phyloP scores from a whole-genome alignment of 768 basidiomycete species.

The Saitozyma podzolica region DNA sequence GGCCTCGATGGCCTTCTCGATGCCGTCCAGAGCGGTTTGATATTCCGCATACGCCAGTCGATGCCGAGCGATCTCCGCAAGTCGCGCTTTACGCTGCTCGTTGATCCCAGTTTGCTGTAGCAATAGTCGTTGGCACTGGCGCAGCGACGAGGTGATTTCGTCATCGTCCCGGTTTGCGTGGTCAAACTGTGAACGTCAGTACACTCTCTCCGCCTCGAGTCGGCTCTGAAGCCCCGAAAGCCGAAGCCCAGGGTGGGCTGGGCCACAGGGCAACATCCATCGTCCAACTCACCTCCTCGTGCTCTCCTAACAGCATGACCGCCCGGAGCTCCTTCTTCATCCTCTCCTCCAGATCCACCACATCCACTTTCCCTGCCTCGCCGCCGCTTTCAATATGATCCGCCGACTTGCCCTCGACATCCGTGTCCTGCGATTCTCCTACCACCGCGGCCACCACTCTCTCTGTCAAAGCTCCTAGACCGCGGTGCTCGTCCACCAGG shows the following conservation, averaged over 20 bases:
- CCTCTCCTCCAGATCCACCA: conserved; percentile 54
- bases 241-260: background rate
- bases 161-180: conserved; percentile 66
- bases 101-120: conserved; percentile 75
- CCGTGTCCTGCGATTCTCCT: conserved; percentile 15
- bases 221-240: background rate
- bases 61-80: conserved; percentile 75
- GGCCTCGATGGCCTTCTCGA: conserved; percentile 78
- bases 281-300: conserved; percentile 63
- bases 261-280: too few species aligned
- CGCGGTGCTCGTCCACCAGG: conserved; percentile 69
- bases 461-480: conserved; percentile 85
- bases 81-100: conserved; percentile 73
- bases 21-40: conserved; percentile 73
- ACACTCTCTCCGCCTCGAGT: background rate
- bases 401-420: conserved; percentile 44
- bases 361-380: conserved; percentile 70
- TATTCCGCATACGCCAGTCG: conserved; percentile 91
- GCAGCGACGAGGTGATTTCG: conserved; percentile 84
- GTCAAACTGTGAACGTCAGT: conserved; percentile 43
- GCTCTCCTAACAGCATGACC: conserved; percentile 54
- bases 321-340: conserved; percentile 54
- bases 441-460: conserved; percentile 55
- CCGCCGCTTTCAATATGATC: conserved; percentile 9
- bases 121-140: conserved; percentile 81